Conservation (phyloP, 495 filamentous ascomycete species). For the Annulohypoxylon maeteangense region DNA sequence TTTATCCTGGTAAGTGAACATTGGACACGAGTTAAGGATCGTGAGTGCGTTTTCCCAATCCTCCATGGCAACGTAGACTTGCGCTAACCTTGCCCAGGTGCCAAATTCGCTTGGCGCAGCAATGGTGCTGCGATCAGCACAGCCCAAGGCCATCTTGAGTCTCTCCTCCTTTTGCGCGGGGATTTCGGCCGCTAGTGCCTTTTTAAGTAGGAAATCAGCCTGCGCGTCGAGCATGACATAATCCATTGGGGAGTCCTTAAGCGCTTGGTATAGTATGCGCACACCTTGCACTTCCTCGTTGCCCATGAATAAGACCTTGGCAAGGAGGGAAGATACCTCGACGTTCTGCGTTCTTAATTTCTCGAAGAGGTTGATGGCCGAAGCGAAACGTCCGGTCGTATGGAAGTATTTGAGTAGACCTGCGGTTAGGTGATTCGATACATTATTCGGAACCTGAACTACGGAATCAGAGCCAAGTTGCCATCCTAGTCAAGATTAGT, state of each 20-base stretch:
- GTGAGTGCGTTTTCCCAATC: constrained; percentile 93
- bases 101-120: constrained; percentile 96
- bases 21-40: constrained; percentile 98
- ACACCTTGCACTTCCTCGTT: constrained; percentile 97
- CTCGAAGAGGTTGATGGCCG: constrained; percentile 97
- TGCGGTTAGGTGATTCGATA: constrained; percentile 93
- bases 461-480: constrained; percentile 96
- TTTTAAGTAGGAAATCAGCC: constrained; percentile 89
- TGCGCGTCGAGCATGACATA: constrained; percentile 94
- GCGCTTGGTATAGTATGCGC: constrained; percentile 83
- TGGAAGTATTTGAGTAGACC: constrained; percentile 97
- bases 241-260: constrained; percentile 94
- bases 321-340: constrained; percentile 92
- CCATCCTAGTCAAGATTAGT: constrained; percentile 69
- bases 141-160: constrained; percentile 85
- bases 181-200: constrained; percentile 66
- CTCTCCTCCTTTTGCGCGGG: constrained; percentile 64
- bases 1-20: constrained; percentile 99
- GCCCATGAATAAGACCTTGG: constrained; percentile 87
- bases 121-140: constrained; percentile 92
- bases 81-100: constrained; percentile 93
- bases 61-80: constrained; percentile 91
- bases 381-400: constrained; percentile 93
- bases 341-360: constrained; percentile 91
- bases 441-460: constrained; percentile 95